These are phyloP conservation scores for Lentinula boryana DNA, from an alignment of 768 basidiomycete genomes.

Conservation along the genomic window DNA sequence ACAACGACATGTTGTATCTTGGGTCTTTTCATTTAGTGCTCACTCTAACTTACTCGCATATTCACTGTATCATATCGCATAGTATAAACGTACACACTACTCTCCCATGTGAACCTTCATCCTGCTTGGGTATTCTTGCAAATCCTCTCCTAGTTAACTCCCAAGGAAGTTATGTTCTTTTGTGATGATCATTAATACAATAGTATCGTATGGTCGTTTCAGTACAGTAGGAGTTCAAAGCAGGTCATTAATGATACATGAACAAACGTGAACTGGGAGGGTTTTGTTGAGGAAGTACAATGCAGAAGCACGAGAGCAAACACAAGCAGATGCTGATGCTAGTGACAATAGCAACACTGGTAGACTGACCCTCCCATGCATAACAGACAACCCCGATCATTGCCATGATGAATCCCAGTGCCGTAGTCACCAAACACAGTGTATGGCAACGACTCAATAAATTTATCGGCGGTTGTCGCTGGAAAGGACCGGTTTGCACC, in stretches of 20 bases:
- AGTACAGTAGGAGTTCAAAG: neutral
- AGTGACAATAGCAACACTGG: conserved; percentile 38
- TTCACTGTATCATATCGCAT: neutral
- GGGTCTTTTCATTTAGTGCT: too few relatives aligned
- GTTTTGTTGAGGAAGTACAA: conserved; percentile 10
- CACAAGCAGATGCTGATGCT: conserved; percentile 32
- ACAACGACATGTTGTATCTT: neutral
- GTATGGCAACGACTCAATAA: conserved; percentile 44
- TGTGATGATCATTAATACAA: neutral
- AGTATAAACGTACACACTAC: too few relatives aligned
- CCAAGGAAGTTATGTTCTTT: too few relatives aligned
- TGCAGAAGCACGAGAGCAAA: conserved; percentile 14
- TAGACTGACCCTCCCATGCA: conserved; percentile 43
- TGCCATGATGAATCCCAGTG: conserved; percentile 43
- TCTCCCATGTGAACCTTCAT: neutral
- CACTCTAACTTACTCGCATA: neutral
- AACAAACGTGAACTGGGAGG: neutral
- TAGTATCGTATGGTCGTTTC: neutral
- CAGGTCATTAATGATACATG: neutral
- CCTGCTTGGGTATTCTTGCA: too few relatives aligned
- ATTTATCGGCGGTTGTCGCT: conserved; percentile 31
- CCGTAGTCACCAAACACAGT: conserved; percentile 41
- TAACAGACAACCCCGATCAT: conserved; percentile 45
- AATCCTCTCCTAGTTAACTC: too few relatives aligned
- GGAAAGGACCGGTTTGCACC: conserved; percentile 44